A percentile compares a stretch with the other conserved stretches of the same genome.
phyloP scores from a whole-genome alignment of 768 basidiomycete species.

The Pulveroboletus frians region DNA sequence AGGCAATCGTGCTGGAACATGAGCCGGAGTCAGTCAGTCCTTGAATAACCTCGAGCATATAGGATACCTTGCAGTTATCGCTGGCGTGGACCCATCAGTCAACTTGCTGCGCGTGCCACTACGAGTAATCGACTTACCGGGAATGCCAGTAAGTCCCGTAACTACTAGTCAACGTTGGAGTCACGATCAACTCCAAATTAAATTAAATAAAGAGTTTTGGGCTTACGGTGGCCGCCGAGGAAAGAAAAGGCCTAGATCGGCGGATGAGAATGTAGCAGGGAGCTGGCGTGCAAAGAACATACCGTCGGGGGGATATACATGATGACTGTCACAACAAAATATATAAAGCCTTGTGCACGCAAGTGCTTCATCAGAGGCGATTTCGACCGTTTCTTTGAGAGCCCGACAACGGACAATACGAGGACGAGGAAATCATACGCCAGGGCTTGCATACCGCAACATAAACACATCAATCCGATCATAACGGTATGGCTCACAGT shows the following conservation, averaged over 20 bases:
- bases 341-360: slow-evolving; percentile 16
- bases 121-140: slow-evolving; percentile 6
- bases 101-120: background rate
- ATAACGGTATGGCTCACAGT: slow-evolving; percentile 12
- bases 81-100: slow-evolving; percentile 6
- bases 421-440: slow-evolving; percentile 20
- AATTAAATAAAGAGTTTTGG: background rate
- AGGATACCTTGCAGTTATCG: slow-evolving; percentile 13
- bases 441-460: slow-evolving; percentile 11
- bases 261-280: background rate
- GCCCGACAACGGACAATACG: slow-evolving; percentile 12
- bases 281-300: background rate
- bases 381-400: slow-evolving; percentile 12
- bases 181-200: background rate
- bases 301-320: slow-evolving; percentile 17
- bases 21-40: background rate
- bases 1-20: slow-evolving; percentile 12
- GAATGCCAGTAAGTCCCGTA: background rate
- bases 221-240: background rate
- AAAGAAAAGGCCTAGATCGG: slow-evolving; percentile 12
- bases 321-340: slow-evolving; percentile 17
- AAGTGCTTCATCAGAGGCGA: slow-evolving; percentile 17
- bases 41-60: no score
- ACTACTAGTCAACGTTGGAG: slow-evolving; percentile 7
- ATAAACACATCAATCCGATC: background rate